Conservation (phyloP, 2,329 filamentous ascomycete species). For the Neofusicoccum parvum region DNA sequence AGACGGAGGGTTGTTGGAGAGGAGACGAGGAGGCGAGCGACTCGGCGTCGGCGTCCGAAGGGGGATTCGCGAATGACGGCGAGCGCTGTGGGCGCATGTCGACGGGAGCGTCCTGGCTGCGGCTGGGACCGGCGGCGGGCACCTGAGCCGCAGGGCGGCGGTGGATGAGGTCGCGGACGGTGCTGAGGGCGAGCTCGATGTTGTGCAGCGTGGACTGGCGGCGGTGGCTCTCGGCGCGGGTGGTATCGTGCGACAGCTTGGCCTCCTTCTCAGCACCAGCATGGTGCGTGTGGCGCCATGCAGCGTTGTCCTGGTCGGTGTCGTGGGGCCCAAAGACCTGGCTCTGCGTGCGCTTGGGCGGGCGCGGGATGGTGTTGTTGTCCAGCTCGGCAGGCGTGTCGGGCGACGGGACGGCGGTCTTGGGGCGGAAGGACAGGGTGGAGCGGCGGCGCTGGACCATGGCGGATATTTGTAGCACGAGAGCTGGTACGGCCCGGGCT, state of each 20-base stretch:
- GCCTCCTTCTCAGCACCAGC: constrained; percentile 18
- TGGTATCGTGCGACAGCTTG: constrained; percentile 20
- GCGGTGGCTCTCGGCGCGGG: constrained; percentile 4
- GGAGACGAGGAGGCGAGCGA: constrained; percentile 8
- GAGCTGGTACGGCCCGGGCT: constrained; percentile 7
- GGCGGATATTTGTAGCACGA: constrained; percentile 6
- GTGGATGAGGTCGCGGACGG: constrained; percentile 20
- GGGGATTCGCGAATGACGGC: constrained; percentile 8
- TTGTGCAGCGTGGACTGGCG: constrained; percentile 18
- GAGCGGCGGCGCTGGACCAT: constrained; percentile 35
- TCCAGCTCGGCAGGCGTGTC: constrained; percentile 24
- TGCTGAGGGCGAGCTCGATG: constrained; percentile 18
- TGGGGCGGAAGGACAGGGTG: constrained; percentile 40
- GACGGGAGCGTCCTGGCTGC: constrained; percentile 13
- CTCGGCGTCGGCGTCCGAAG: constrained; percentile 17
- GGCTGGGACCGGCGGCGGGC: constrained; percentile 14
- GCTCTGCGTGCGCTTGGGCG: constrained; percentile 39
- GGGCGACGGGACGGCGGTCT: constrained; percentile 46
- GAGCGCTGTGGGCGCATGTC: constrained; percentile 17
- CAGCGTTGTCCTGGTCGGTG: constrained; percentile 4
- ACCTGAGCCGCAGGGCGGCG: constrained; percentile 2
- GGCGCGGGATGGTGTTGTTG: constrained; percentile 29
- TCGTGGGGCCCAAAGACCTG: constrained; percentile 34
- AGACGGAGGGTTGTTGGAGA: constrained; percentile 12
- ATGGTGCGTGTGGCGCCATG: constrained; percentile 18